These are phyloP conservation scores for Aplosporella prunicola DNA, from an alignment of 2,329 filamentous ascomycete genomes.

Conservation along the genomic window DNA sequence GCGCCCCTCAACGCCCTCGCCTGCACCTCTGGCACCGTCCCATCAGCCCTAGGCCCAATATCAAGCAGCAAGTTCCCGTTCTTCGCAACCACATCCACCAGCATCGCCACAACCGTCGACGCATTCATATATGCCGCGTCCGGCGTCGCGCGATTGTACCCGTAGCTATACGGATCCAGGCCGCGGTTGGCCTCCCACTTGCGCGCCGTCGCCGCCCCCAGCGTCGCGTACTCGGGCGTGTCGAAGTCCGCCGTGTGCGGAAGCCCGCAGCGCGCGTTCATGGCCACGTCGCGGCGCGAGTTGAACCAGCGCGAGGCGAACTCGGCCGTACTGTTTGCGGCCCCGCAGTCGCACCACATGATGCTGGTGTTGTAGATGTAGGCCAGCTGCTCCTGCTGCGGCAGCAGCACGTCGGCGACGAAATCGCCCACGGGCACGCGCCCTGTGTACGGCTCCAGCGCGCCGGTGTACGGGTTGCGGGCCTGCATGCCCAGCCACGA, in stretches of 20 bases:
- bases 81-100: slow-evolving; percentile 46
- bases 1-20: slow-evolving; percentile 40
- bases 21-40: slow-evolving; percentile 43
- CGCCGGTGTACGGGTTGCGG: slow-evolving; percentile 36
- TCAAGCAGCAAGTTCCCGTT: slow-evolving; percentile 50
- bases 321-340: slow-evolving; percentile 33
- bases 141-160: slow-evolving; percentile 49
- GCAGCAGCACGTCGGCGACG: slow-evolving; percentile 33
- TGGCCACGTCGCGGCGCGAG: slow-evolving; percentile 41
- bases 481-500: slow-evolving; percentile 36
- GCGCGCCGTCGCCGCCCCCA: slow-evolving; percentile 39
- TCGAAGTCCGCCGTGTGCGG: slow-evolving; percentile 45
- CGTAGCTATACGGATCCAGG: slow-evolving; percentile 52
- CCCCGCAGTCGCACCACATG: slow-evolving; percentile 41
- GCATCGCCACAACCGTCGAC: slow-evolving; percentile 35
- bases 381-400: slow-evolving; percentile 37
- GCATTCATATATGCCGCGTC: slow-evolving; percentile 44
- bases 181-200: slow-evolving; percentile 54
- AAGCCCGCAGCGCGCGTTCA: slow-evolving; percentile 50
- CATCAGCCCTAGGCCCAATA: slow-evolving; percentile 47
- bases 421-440: slow-evolving; percentile 34
- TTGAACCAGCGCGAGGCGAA: slow-evolving; percentile 39
- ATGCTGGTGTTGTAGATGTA: slow-evolving; percentile 33
- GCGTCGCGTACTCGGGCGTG: slow-evolving; percentile 49
- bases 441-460: slow-evolving; percentile 36